phyloP scores from a whole-genome alignment of 305 asterid species.

The Caryopteris hybrid region DNA sequence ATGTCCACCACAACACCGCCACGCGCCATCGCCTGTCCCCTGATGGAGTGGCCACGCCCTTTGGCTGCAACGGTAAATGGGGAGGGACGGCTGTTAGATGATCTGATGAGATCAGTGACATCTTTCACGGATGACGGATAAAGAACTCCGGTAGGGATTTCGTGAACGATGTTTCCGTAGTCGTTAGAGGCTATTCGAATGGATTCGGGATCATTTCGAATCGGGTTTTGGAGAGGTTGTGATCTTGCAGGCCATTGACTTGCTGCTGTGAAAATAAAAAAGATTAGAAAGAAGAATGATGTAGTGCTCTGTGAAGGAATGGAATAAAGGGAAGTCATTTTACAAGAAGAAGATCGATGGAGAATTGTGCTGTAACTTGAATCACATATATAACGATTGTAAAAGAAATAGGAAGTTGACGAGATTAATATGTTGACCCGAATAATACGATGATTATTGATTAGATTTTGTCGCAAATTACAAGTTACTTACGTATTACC shows the following conservation, averaged over 20 bases:
- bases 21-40: slow-evolving; percentile 69
- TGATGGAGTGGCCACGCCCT: slow-evolving; percentile 59
- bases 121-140: slow-evolving; percentile 42
- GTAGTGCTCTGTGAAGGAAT: neutral
- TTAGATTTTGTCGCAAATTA: too few species aligned
- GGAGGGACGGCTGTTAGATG: slow-evolving; percentile 15
- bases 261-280: neutral
- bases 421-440: too few species aligned
- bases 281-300: neutral
- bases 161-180: slow-evolving; percentile 50
- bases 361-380: too few species aligned
- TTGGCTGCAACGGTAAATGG: slow-evolving; percentile 51
- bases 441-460: too few species aligned
- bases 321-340: too few species aligned
- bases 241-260: neutral
- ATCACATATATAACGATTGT: too few species aligned
- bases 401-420: too few species aligned
- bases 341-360: neutral
- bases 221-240: neutral
- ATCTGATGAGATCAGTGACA: slow-evolving; percentile 30
- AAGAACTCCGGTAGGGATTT: slow-evolving; percentile 45
- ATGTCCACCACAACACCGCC: slow-evolving; percentile 63
- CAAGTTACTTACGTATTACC: too few species aligned
- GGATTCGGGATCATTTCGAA: slow-evolving; percentile 28
- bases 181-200: slow-evolving; percentile 43